Evolutionary conservation across 257 asterid genomes (phyloP), one percentile per base, ranked within the genome.

Genomic region (Solanum corneliomulleri): DNA sequence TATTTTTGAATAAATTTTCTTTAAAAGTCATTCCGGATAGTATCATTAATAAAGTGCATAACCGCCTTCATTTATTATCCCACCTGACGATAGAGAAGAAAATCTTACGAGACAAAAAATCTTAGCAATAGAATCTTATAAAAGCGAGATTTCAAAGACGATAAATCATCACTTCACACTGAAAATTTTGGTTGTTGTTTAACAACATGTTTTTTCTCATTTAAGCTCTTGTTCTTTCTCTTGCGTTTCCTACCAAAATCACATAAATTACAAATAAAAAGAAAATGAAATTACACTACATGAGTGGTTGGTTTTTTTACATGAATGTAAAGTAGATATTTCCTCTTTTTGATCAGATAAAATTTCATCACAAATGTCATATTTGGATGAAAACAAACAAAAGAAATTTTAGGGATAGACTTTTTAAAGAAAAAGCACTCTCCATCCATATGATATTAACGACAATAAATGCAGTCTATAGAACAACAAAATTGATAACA

Each of bases 41-140:
- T 97, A 91, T 97, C 98, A 44, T 97, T 97, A 89, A 95, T 97
- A 82, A 97, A 97, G 86, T 96, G 96, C 93, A 94, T 97, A 1
- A 95, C 86, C 1, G 88, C 84, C 91, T 95, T 97, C 16, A 90
- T 88, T 91, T 98, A 91, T 95, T 98, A 78, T 97, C 98, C 99
- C 98, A 97, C 93, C 98, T 96, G 90, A 81, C 87, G 20, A 87
- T 13, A 69, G 64, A 64, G 45, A 14, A 76, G 7, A 20, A 23
- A 41, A 37, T 31, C 25, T 13, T 20, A 74, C 41, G 7, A 37
- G 31, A 21, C 11, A 44, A 44, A 11, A 11, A 74, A 11, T 29
- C 12, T 7, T 2, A 5, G 3, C 33, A 41, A n/a, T 13, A n/a
- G 35, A 41, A n/a, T 76, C 83, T 76, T 76, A 41, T 12, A 42